A percentile compares a stretch with the other conserved stretches of the same genome.
These are phyloP conservation scores for Casuarina equisetifolia DNA, from an alignment of 306 rosid species.

Conservation along the genomic window DNA sequence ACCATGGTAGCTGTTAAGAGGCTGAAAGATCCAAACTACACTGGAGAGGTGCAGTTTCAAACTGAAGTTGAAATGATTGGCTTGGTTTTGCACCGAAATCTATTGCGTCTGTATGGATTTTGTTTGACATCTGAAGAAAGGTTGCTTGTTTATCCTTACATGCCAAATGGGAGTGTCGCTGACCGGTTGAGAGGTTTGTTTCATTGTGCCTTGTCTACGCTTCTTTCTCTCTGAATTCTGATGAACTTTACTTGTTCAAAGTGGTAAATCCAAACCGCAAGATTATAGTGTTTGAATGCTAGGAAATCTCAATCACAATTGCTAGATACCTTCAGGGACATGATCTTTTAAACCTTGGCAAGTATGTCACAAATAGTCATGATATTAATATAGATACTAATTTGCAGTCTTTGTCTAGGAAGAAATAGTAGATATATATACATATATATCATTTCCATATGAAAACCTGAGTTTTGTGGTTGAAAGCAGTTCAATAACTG, in stretches of 20 bases:
- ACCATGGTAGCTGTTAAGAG: conserved; percentile 88
- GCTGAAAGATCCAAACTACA: conserved; percentile 89
- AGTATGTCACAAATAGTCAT: neutral
- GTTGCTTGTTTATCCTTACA: conserved; percentile 87
- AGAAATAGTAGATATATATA: neutral
- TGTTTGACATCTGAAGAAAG: conserved; percentile 90
- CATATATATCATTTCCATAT: neutral
- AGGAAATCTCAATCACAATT: neutral
- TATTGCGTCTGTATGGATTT: conserved; percentile 79
- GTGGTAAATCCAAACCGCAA: neutral
- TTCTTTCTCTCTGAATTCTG: neutral
- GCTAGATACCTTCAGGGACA: neutral
- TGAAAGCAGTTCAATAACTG: neutral
- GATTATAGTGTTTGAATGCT: neutral
- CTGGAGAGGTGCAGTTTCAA: conserved; percentile 97
- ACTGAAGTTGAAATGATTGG: conserved; percentile 99
- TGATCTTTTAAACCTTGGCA: neutral
- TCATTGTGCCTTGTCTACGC: neutral
- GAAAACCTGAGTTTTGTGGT: neutral
- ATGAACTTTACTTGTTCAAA: neutral
- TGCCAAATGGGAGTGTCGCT: conserved; percentile 96
- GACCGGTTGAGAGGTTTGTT: conserved; percentile 95
- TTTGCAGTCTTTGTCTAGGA: neutral
- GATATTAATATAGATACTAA: neutral
- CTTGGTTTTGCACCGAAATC: conserved; percentile 92